Evolutionary conservation across 2,329 filamentous ascomycete genomes (phyloP), one percentile per base, ranked within the genome.

Genomic region (Pseudocercospora eumusae): DNA sequence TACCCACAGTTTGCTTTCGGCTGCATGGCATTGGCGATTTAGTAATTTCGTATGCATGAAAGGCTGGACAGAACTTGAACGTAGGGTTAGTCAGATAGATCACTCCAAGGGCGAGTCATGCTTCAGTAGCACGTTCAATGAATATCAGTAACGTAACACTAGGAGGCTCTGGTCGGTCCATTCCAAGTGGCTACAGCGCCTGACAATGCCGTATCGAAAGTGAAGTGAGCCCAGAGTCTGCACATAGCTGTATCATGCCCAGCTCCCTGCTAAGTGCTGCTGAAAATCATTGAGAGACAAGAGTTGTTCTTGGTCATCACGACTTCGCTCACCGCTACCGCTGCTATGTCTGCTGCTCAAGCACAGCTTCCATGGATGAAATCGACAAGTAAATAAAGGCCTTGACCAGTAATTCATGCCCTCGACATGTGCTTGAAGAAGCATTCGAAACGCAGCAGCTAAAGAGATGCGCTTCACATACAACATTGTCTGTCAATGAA

Each of bases 1-100:
- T 27, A 23, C 47, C 47, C 47, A 25, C 21, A 18, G 18, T 52
- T n/a, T 52, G 47, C 47, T 25, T 57, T 28, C 33, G 59, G 59
- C 44, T 45, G 53, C 31, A 52, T 52, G 23, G 44, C 4, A 47
- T 47, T 47, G 9, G 44, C 21, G 44, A 20, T 47, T 47, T 20
- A 18, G 44, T 47, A 20, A 11, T 47, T 40, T 40, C 36, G 36
- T 21, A 47, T 23, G 44, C 20, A 47, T 47, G 44, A 47, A 25
- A 25, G 44, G 21, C 23, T 47, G 44, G 44, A 47, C 44, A 47
- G 44, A 20, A 47, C 44, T 47, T 15, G 44, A 47, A 15, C 21
- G 36, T 3, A 47, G 6, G 18, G 21, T n/a, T n/a, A n/a, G 15
- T 47, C 44, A 47, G 44, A 25, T 47, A 20, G 21, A 47, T 23